Evolutionary conservation across 1,139 yeast genomes (phyloP).

Genomic region (Trichomonascaceae sp.): DNA sequence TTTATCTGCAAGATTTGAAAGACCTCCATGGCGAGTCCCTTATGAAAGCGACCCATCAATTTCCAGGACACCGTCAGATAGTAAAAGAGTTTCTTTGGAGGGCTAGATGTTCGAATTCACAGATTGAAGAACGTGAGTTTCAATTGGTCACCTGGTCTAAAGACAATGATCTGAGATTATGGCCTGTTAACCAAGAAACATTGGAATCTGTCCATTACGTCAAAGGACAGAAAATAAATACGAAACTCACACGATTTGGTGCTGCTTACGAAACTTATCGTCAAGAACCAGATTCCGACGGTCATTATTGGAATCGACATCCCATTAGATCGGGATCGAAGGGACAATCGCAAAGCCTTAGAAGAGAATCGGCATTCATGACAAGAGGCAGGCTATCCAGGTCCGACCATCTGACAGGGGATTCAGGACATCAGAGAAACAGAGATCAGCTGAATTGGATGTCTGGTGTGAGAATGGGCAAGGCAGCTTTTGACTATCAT

Average conservation of each 20-base stretch:
- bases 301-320: conserved; percentile 5
- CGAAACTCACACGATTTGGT: conserved; percentile 36
- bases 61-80: conserved; percentile 78
- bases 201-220: conserved; percentile 56
- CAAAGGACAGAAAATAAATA: conserved; percentile 35
- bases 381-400: conserved; percentile 28
- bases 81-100: conserved; percentile 89
- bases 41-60: conserved; percentile 53
- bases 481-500: conserved; percentile 34
- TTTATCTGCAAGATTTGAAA: conserved; percentile 53
- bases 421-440: conserved; percentile 20
- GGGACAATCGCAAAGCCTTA: not conserved
- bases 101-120: conserved; percentile 44
- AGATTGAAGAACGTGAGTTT: conserved; percentile 65
- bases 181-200: conserved; percentile 64
- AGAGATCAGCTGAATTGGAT: conserved; percentile 84
- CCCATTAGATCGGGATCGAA: conserved; percentile 1
- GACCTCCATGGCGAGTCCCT: conserved; percentile 23
- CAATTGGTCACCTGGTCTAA: conserved; percentile 93
- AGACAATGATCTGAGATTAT: conserved; percentile 74
- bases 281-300: conserved; percentile 40
- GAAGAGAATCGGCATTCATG: conserved; percentile 28
- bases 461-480: conserved; percentile 80
- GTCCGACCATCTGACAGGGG: conserved; percentile 12
- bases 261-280: conserved; percentile 47